A percentile compares a stretch with the other conserved stretches of the same genome.
These are phyloP conservation scores for Salicornia ramosissima DNA, from an alignment of 148 eudicot species.

Conservation along the genomic window DNA sequence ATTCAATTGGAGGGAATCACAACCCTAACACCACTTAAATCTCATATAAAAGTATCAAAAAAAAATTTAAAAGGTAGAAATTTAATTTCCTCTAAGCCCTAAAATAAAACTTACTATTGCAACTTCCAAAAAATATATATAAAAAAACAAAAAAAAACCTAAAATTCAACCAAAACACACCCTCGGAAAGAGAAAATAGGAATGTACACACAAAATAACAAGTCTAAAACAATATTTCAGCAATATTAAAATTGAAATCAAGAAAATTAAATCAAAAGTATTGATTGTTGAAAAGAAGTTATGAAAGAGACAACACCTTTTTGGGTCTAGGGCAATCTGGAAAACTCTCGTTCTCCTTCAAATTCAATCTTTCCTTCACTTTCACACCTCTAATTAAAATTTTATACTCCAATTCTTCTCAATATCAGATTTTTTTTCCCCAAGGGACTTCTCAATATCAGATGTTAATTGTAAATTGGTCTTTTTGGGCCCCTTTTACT, in stretches of 20 bases:
- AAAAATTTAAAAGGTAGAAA: neutral
- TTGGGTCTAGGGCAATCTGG: neutral
- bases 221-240: neutral
- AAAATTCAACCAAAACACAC: neutral
- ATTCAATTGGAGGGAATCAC: neutral
- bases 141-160: neutral
- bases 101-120: neutral
- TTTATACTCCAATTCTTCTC: too few relatives aligned
- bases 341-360: conserved; percentile 11
- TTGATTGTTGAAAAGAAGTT: neutral
- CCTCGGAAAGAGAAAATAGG: neutral
- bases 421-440: too few relatives aligned
- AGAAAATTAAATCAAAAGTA: neutral
- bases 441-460: too few relatives aligned
- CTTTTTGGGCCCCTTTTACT: too few relatives aligned
- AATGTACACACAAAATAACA: neutral
- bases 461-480: too few relatives aligned
- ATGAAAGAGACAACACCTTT: conserved; percentile 9
- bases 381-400: neutral
- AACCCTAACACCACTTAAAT: neutral
- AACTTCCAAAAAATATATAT: neutral
- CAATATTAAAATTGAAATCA: neutral
- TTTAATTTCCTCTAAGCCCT: neutral
- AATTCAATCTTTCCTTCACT: neutral
- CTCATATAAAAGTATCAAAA: neutral